A percentile compares a stretch with the other conserved stretches of the same genome.
phyloP scores from a whole-genome alignment of 164 flowering plant genomes.

The Akebia trifoliata region DNA sequence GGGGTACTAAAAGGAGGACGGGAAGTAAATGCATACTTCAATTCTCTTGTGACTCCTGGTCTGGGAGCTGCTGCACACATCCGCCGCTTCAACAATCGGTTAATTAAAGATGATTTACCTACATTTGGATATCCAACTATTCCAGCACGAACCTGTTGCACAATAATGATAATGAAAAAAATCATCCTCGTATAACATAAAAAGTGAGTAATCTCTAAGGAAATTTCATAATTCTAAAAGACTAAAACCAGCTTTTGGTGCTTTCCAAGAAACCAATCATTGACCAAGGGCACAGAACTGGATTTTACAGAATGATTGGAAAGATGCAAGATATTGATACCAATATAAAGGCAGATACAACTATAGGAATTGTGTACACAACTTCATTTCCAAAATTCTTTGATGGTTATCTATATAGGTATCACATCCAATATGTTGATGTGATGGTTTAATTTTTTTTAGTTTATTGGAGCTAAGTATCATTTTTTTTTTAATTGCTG shows the following conservation, averaged over 20 bases:
- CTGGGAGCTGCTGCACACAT: slow-evolving; percentile 97
- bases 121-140: slow-evolving; percentile 98
- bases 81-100: slow-evolving; percentile 86
- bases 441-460: too few species aligned
- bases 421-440: too few species aligned
- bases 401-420: too few species aligned
- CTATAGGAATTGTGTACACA: too few species aligned
- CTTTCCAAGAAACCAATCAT: not conserved
- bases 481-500: too few species aligned
- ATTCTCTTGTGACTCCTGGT: slow-evolving; percentile 90
- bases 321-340: too few species aligned
- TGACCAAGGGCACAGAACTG: too few species aligned
- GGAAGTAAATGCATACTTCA: slow-evolving; percentile 48
- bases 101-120: slow-evolving; percentile 94
- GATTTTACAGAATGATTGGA: too few species aligned
- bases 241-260: not conserved
- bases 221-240: not conserved
- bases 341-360: too few species aligned
- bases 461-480: too few species aligned
- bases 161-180: not conserved
- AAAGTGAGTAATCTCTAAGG: not conserved
- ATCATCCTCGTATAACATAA: not conserved
- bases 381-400: too few species aligned
- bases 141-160: slow-evolving; percentile 86
- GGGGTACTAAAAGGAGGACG: too few species aligned